phyloP scores from a whole-genome alignment of 148 eudicot species.

The Rhododendron vialii region DNA sequence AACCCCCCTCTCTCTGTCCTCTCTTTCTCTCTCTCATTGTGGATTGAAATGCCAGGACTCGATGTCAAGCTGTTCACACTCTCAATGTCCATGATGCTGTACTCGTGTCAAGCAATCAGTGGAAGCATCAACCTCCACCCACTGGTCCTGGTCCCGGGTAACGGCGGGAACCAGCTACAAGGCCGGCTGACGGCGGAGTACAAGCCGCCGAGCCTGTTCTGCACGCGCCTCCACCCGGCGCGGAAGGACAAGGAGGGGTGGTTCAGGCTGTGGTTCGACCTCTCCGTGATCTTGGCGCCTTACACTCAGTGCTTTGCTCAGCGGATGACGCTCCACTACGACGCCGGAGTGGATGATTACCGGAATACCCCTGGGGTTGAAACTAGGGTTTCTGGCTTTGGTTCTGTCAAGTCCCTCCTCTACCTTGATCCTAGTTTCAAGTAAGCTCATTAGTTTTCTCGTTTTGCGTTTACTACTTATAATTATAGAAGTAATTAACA shows the following conservation, averaged over 20 bases:
- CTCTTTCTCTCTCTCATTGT: background rate
- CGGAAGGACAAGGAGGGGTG: conserved; percentile 58
- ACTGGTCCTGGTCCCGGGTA: conserved; percentile 69
- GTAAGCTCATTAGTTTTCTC: conserved; percentile 27
- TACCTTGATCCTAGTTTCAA: conserved; percentile 77
- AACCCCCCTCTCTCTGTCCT: fast-evolving
- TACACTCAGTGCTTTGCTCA: conserved; percentile 71
- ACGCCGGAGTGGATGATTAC: conserved; percentile 61
- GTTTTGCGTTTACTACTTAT: too few relatives aligned
- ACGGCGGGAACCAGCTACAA: conserved; percentile 87
- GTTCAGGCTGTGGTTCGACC: conserved; percentile 95
- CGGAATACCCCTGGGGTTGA: conserved; percentile 84
- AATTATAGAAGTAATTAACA: too few relatives aligned
- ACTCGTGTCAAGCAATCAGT: conserved; percentile 11
- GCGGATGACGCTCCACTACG: conserved; percentile 77
- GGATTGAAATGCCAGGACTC: background rate
- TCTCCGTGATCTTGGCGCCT: conserved; percentile 54
- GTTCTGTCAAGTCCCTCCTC: conserved; percentile 54
- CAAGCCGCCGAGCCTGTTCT: conserved; percentile 57
- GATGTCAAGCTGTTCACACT: background rate
- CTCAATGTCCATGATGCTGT: conserved; percentile 17
- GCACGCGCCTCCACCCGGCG: conserved; percentile 45
- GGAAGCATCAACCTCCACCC: conserved; percentile 45
- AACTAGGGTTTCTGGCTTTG: conserved; percentile 65
- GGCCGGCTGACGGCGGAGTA: conserved; percentile 66